A percentile compares a stretch with the other conserved stretches of the same genome.
These are phyloP conservation scores for Gastroboletus turbinatus DNA, from an alignment of 1,284 basidiomycete genomes.

Conservation along the genomic window DNA sequence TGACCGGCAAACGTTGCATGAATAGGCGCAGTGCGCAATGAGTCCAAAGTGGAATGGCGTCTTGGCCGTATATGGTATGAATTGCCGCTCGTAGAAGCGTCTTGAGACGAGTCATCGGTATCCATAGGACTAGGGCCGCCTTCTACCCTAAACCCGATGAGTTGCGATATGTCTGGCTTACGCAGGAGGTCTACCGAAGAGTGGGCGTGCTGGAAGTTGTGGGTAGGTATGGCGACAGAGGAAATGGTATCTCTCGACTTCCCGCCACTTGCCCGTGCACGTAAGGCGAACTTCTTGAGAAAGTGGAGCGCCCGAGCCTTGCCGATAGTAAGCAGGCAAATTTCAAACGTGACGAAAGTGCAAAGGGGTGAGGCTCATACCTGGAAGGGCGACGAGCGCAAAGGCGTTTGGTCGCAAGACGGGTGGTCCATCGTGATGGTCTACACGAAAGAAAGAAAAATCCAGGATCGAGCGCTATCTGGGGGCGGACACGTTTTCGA, in stretches of 20 bases:
- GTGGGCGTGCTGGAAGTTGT: slow-evolving; percentile 28
- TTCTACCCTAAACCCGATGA: slow-evolving; percentile 36
- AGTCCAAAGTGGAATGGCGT: slow-evolving; percentile 28
- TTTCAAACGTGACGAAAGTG: slow-evolving; percentile 16
- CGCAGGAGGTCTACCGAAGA: slow-evolving; percentile 35
- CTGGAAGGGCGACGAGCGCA: slow-evolving; percentile 31
- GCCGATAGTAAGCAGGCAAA: slow-evolving; percentile 1
- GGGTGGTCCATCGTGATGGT: slow-evolving; percentile 27
- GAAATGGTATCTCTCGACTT: slow-evolving; percentile 25
- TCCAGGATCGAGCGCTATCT: slow-evolving; percentile 19
- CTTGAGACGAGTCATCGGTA: slow-evolving; percentile 36
- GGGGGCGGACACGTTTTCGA: slow-evolving; percentile 30
- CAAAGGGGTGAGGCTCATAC: slow-evolving; percentile 22
- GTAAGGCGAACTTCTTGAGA: slow-evolving; percentile 40
- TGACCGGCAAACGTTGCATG: slow-evolving; percentile 16
- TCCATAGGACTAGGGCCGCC: slow-evolving; percentile 31
- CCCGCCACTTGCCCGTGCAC: slow-evolving; percentile 18
- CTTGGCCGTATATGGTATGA: slow-evolving; percentile 21
- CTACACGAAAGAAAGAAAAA: slow-evolving; percentile 10
- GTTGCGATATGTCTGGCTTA: slow-evolving; percentile 48
- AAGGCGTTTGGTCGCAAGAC: slow-evolving; percentile 25
- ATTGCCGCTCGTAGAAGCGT: slow-evolving; percentile 27
- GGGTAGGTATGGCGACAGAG: slow-evolving; percentile 15
- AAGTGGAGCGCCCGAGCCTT: slow-evolving; percentile 42
- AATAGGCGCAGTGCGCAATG: slow-evolving; percentile 5